A percentile compares a stretch with the other conserved stretches of the same genome.
Conservation (phyloP, 495 filamentous ascomycete species). For the Aspergillus coremiiformis region DNA sequence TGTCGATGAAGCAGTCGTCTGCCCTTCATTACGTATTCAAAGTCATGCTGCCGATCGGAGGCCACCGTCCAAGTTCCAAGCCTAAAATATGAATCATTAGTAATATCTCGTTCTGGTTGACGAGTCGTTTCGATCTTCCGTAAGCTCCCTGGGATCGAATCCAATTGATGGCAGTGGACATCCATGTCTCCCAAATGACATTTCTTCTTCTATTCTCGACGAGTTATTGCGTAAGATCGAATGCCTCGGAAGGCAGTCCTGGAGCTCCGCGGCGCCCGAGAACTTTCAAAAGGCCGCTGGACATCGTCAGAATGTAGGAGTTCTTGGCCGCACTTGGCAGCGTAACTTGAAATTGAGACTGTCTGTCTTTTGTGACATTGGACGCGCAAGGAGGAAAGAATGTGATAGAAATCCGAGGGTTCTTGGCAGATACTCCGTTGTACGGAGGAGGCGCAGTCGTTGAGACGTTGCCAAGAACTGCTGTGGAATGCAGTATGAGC, state of each 20-base stretch:
- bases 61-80: no score
- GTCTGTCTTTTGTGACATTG: neutral
- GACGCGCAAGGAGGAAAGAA: neutral
- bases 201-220: neutral
- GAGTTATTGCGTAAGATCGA: neutral
- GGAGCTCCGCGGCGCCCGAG: neutral
- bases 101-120: neutral
- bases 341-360: neutral
- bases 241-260: neutral
- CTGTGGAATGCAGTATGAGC: conserved; percentile 13
- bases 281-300: neutral
- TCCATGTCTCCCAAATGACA: no score
- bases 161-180: no score
- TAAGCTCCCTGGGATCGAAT: no score
- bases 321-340: neutral
- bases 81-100: neutral
- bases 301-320: neutral
- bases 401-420: neutral
- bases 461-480: conserved; percentile 21
- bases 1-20: no score
- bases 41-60: no score
- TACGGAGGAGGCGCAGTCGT: conserved; percentile 4
- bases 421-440: conserved; percentile 1
- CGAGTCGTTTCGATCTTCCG: no score
- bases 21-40: no score